Evolutionary conservation across 2,329 filamentous ascomycete species (phyloP).

Genomic region (Drechmeria coniospora): DNA sequence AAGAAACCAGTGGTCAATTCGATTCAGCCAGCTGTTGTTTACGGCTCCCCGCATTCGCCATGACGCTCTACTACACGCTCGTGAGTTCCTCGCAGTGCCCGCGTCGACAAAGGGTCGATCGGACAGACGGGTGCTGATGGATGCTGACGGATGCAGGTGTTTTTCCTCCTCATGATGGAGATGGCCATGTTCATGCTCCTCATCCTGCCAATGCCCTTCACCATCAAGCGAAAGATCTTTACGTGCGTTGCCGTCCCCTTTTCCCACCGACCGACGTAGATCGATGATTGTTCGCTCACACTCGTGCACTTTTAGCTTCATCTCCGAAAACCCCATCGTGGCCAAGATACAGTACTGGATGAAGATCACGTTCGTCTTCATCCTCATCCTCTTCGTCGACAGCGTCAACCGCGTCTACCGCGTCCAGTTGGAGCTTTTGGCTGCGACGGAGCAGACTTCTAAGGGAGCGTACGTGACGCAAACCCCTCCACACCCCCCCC

Average conservation of each 20-base stretch:
- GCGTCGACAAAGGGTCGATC: not conserved
- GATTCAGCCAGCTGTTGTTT: too few species aligned
- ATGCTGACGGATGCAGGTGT: constrained; percentile 43
- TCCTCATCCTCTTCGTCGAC: constrained; percentile 93
- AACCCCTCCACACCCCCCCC: not conserved
- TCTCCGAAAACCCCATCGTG: constrained; percentile 70
- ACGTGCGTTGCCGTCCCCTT: constrained; percentile 30
- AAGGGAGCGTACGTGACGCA: constrained; percentile 29
- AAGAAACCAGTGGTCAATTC: too few species aligned
- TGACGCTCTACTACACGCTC: constrained; percentile 44
- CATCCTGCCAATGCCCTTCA: constrained; percentile 79
- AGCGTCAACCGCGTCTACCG: constrained; percentile 93
- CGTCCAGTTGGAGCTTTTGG: constrained; percentile 75
- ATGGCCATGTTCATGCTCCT: constrained; percentile 69
- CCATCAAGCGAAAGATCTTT: constrained; percentile 71
- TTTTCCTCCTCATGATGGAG: constrained; percentile 67
- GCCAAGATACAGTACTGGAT: constrained; percentile 94
- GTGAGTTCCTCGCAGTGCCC: constrained; percentile 17
- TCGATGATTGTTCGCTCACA: too few species aligned
- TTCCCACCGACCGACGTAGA: not conserved
- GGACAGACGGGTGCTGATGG: not conserved
- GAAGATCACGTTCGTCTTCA: constrained; percentile 99
- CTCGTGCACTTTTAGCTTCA: constrained; percentile 49
- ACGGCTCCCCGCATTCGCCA: constrained; percentile 23
- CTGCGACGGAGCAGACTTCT: constrained; percentile 44